Conservation (phyloP, 305 asterid genomes). For the Plantago rigida region DNA sequence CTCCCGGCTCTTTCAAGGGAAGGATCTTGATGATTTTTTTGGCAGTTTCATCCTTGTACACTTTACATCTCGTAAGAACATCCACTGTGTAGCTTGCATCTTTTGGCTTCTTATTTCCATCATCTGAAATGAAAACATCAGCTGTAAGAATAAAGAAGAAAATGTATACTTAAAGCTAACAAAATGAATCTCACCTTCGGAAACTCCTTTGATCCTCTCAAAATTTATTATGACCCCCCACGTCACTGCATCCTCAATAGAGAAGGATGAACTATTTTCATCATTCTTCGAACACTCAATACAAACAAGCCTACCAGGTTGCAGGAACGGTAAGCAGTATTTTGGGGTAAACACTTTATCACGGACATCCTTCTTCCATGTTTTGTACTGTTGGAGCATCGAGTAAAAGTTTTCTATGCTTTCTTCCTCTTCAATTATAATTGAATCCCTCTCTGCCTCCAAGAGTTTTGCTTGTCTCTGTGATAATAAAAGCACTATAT, state of each 20-base stretch:
- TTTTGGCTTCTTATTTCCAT: constrained; percentile 64
- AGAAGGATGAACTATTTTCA: constrained; percentile 51
- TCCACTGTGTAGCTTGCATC: constrained; percentile 74
- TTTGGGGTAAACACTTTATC: constrained; percentile 60
- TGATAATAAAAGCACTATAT: constrained; percentile 19
- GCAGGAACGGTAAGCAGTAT: constrained; percentile 78
- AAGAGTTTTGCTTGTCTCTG: constrained; percentile 78
- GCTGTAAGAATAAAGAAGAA: constrained; percentile 12
- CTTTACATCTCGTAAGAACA: constrained; percentile 72
- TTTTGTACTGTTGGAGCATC: constrained; percentile 69
- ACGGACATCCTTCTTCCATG: constrained; percentile 58
- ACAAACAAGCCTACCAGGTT: constrained; percentile 87
- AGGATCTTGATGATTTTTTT: constrained; percentile 49
- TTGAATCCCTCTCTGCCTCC: constrained; percentile 75
- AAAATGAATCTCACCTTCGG: constrained; percentile 59
- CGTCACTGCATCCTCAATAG: constrained; percentile 59
- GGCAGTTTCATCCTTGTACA: constrained; percentile 60
- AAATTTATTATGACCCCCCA: constrained; percentile 90
- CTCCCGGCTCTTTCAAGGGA: constrained; percentile 72
- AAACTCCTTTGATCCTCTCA: constrained; percentile 58
- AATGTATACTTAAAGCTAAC: constrained; percentile 16
- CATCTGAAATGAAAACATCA: constrained; percentile 43
- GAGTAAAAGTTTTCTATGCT: constrained; percentile 77
- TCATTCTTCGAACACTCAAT: constrained; percentile 50
- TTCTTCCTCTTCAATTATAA: constrained; percentile 81